Percentiles rank a stretch among this genome's conserved stretches.
phyloP scores from a whole-genome alignment of 805 yeast genomes.

The Wickerhamiella occidentalis region DNA sequence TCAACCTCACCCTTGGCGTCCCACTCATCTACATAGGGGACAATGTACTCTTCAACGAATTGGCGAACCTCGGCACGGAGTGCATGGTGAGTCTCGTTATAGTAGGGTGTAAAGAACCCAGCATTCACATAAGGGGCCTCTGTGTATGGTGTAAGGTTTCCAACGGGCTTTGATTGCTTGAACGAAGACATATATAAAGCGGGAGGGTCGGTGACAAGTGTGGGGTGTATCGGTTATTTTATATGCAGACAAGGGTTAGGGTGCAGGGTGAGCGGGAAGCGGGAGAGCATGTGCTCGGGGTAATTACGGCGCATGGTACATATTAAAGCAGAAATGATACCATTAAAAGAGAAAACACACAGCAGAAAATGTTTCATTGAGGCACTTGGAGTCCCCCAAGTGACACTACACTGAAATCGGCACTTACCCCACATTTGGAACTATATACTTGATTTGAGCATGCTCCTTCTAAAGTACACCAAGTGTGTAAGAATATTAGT shows the following conservation, averaged over 20 bases:
- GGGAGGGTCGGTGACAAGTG: background rate
- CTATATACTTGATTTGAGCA: no score
- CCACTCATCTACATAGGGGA: slow-evolving; percentile 35
- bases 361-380: no score
- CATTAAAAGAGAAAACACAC: no score
- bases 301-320: background rate
- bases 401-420: no score
- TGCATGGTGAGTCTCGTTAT: slow-evolving; percentile 32
- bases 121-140: slow-evolving; percentile 34
- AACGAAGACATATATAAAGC: background rate
- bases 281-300: slow-evolving; percentile 2
- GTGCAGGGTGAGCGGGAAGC: background rate
- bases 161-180: slow-evolving; percentile 8
- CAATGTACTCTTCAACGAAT: slow-evolving; percentile 30
- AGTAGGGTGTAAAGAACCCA: slow-evolving; percentile 30
- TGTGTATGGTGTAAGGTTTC: slow-evolving; percentile 28
- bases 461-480: no score
- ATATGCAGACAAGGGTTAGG: slow-evolving; percentile 9
- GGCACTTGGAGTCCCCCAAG: no score
- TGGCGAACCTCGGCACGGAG: slow-evolving; percentile 31
- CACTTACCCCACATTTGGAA: no score
- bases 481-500: no score
- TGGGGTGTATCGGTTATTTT: background rate
- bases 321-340: background rate
- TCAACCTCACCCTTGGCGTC: slow-evolving; percentile 30